Evolutionary conservation across 257 asterid genomes (phyloP), one percentile per base, ranked within the genome.

Genomic region (Verbascum thapsus): DNA sequence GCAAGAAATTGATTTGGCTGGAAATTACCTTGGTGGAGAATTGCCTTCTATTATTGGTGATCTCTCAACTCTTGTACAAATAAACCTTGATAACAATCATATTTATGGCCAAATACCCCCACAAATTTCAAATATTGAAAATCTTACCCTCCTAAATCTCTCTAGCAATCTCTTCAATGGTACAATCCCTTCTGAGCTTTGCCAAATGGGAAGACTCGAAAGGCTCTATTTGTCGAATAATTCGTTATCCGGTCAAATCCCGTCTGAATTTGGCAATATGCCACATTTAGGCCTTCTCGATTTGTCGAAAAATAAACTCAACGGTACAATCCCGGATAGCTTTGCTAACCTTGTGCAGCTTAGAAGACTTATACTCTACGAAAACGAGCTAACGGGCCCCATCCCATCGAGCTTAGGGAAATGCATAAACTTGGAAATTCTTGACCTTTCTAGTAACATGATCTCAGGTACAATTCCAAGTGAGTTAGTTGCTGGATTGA

Each of bases 201-300:
- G 91, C 68, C 76, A 47, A 50, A 65, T 83, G 67, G 74, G 77
- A 30, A 80, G 53, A 8, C 63, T 90, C 6, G 97, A 90, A 79
- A 80, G 96, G 76, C 78, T 90, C 0, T 78, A 78, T 57, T 56
- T 90, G 11, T 81, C 97, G 7, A 76, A 75, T 40, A 85, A 87
- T 26, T 76, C 76, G 7, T 76, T 90, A 45, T 81, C 88, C 0
- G 90, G 95, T 9, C 65, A 57, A 26, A 87, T 90, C 13, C 95
- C 95, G 3, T 32, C 80, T 0, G 63, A 61, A 43, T 68, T 90
- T 11, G 96, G 97, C 8, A 38, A 76, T 41, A 73, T 83, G 79
- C 63, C 79, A 2, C 96, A 85, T 78, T 73, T 90, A 60, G 97
- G 96, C 34, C 90, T 90, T 50, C 78, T 90, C 1, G 97, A 87